phyloP scores from a whole-genome alignment of 2,329 filamentous ascomycete species.

The Phoma sp. region DNA sequence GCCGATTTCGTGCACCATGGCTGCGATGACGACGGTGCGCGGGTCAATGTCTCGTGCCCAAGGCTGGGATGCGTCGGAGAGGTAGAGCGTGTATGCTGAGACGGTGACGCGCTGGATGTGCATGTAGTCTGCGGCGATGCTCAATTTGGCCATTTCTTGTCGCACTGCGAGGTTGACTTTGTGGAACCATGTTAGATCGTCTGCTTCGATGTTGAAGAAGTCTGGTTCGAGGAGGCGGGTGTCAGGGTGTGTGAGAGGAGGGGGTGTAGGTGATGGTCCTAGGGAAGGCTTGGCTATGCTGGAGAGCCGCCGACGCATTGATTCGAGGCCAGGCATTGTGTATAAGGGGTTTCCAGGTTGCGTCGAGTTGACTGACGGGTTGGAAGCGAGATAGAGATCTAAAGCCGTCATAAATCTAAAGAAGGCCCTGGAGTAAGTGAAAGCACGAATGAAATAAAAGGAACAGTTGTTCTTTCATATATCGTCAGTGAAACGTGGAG shows the following conservation, averaged over 20 bases:
- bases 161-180: slow-evolving; percentile 40
- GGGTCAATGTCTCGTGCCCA: slow-evolving; percentile 53
- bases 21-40: slow-evolving; percentile 69
- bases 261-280: neutral
- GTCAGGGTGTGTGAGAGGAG: slow-evolving; percentile 1
- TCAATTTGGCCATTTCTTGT: slow-evolving; percentile 72
- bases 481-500: neutral
- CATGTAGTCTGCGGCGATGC: slow-evolving; percentile 83
- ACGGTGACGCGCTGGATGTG: slow-evolving; percentile 80
- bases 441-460: too few species aligned
- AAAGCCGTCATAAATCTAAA: neutral
- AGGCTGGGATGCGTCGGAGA: slow-evolving; percentile 51
- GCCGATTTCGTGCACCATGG: slow-evolving; percentile 75
- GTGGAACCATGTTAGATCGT: slow-evolving; percentile 22
- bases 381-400: slow-evolving; percentile 19
- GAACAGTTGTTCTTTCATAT: neutral
- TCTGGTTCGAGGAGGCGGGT: slow-evolving; percentile 21
- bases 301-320: slow-evolving; percentile 17
- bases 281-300: slow-evolving; percentile 10
- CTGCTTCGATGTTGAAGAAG: slow-evolving; percentile 18
- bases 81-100: slow-evolving; percentile 70
- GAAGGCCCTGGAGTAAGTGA: neutral
- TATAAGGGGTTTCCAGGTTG: neutral
- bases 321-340: slow-evolving; percentile 20
- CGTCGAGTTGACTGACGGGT: too few species aligned